Evolutionary conservation across 306 rosid species (phyloP), one percentile per base, ranked within the genome.

Genomic region (Hippophae gyantsensis): DNA sequence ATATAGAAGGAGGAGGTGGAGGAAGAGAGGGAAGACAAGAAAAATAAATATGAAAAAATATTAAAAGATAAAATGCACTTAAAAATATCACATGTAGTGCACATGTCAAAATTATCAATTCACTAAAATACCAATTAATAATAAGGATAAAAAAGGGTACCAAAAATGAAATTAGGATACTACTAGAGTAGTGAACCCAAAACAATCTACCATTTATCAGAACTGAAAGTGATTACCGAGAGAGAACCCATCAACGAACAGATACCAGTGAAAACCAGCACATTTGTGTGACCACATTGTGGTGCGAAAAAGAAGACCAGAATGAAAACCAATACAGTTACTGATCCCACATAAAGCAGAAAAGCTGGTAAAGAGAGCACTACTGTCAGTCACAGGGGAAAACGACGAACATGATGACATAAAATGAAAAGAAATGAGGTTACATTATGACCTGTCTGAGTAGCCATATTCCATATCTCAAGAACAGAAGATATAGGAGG

Each of bases 221-320:
- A 9, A 7, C 47, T 56, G 57, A 52, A 44, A 45, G 55, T 59
- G 41, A 71, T 78, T 75, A 89, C 97, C 54, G 97, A 77, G 70
- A 89, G 92, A 47, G 97, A 89, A 53, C 97, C 97, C 89, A 89
- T 84, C 78, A 89, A 76, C 1, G 97, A 89, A 69, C 97, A 89
- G 57, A 89, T 86, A 69, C 92, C 97, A 0, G 85, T 79, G 69
- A 62, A 89, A 63, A 89, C 78, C 23, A 89, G 80, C 66, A 89
- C 89, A 48, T 89, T 79, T 8, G 82, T 63, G 72, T 89, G 89
- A 51, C 97, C 97, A 65, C 85, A 86, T 54, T 69, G 76, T 13
- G 97, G 95, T 46, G 72, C 78, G 72, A 83, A 83, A 78, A 83
- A 92, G 76, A 89, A 74, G 69, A 80, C 79, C 68, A 89, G 75